These are phyloP conservation scores for Fusarium dimerum DNA, from an alignment of 2,329 filamentous ascomycete species.

Conservation along the genomic window DNA sequence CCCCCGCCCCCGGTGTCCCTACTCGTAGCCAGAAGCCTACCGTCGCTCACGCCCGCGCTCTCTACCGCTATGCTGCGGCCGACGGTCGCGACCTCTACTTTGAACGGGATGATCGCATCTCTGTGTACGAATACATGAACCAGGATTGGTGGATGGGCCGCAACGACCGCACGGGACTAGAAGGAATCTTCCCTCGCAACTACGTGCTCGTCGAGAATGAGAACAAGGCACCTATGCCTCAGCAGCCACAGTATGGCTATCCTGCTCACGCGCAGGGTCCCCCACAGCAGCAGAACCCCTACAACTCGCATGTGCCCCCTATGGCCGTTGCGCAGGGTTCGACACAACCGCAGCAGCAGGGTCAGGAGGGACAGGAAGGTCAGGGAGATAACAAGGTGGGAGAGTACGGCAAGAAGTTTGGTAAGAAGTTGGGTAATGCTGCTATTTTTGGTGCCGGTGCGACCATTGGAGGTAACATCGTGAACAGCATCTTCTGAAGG, in stretches of 20 bases:
- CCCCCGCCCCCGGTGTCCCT: conserved; percentile 44
- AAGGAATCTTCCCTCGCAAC: conserved; percentile 93
- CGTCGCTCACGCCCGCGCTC: conserved; percentile 73
- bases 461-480: conserved; percentile 84
- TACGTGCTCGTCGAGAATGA: conserved; percentile 80
- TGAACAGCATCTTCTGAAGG: conserved; percentile 81
- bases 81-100: conserved; percentile 83
- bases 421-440: conserved; percentile 80
- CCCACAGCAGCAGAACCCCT: conserved; percentile 58
- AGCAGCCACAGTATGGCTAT: conserved; percentile 42
- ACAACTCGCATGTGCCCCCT: conserved; percentile 70
- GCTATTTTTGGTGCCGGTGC: conserved; percentile 93
- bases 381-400: conserved; percentile 60
- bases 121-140: conserved; percentile 91
- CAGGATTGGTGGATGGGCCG: conserved; percentile 94
- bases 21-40: conserved; percentile 53
- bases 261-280: conserved; percentile 42
- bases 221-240: conserved; percentile 39
- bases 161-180: conserved; percentile 77
- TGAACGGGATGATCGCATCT: conserved; percentile 76
- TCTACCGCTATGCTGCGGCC: conserved; percentile 79
- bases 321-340: conserved; percentile 69
- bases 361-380: conserved; percentile 28
- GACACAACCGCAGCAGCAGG: conserved; percentile 37
- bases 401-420: conserved; percentile 88